These are phyloP conservation scores for Tetracladium setigerum DNA, from an alignment of 495 filamentous ascomycete genomes.

Conservation along the genomic window DNA sequence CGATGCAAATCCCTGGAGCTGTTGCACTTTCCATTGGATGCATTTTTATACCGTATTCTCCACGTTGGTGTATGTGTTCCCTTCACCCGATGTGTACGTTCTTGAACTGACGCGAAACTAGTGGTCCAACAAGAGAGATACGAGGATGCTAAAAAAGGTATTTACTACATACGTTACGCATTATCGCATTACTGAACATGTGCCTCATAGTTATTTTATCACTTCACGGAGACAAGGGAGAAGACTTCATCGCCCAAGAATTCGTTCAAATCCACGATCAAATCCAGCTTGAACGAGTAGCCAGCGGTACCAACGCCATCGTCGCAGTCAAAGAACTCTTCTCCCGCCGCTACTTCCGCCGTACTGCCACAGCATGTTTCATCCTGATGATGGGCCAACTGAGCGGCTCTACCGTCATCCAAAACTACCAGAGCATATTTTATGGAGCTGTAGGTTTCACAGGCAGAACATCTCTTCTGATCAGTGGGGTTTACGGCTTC, in stretches of 20 bases:
- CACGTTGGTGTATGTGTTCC: conserved; percentile 14
- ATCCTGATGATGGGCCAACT: conserved; percentile 2
- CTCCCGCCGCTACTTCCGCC: conserved; percentile 4
- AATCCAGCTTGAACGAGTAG: conserved; percentile 5
- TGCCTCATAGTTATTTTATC: conserved; percentile 1
- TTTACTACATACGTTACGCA: not conserved
- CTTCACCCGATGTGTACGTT: not conserved
- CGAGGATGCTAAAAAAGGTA: conserved; percentile 1
- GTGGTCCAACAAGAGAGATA: conserved; percentile 2
- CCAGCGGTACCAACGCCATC: not conserved
- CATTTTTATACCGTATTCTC: conserved; percentile 13
- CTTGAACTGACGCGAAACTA: not conserved
- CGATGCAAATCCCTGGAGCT: conserved; percentile 15
- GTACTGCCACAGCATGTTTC: conserved; percentile 4
- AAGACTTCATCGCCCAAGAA: conserved; percentile 3
- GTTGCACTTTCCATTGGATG: conserved; percentile 6
- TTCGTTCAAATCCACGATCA: conserved; percentile 7
- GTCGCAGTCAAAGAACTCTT: conserved; percentile 1
- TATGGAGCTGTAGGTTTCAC: conserved; percentile 5
- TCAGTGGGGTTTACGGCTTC: conserved; percentile 9
- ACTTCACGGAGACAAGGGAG: conserved; percentile 6
- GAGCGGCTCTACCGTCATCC: conserved; percentile 1
- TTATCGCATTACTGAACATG: too few relatives aligned
- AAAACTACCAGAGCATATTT: conserved; percentile 12
- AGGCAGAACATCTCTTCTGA: not conserved